Percentiles rank a stretch among this genome's conserved stretches.
Conservation (phyloP, 805 yeast genomes). For the Pichia ethanolica region DNA sequence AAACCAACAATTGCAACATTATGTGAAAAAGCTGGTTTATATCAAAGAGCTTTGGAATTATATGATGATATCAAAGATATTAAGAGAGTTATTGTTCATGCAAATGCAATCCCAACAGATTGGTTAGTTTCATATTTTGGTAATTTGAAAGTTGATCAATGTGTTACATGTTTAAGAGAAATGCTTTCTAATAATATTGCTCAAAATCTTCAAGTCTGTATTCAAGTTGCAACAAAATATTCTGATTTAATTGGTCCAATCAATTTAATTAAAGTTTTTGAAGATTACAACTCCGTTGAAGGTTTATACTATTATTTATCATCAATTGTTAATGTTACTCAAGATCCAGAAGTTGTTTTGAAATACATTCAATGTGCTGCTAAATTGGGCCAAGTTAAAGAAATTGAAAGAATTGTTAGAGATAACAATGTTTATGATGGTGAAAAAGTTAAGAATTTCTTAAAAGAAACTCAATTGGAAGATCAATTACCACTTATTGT, state of each 20-base stretch:
- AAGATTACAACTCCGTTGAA: constrained; percentile 85
- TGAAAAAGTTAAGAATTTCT: constrained; percentile 93
- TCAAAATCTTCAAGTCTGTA: constrained; percentile 85
- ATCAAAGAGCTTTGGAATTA: constrained; percentile 93
- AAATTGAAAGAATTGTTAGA: constrained; percentile 91
- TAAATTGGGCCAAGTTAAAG: constrained; percentile 79
- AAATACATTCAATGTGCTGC: constrained; percentile 96
- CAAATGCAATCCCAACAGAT: constrained; percentile 77
- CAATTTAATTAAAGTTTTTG: constrained; percentile 81
- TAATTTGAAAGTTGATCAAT: constrained; percentile 88
- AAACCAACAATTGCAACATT: constrained; percentile 86
- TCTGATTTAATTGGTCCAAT: constrained; percentile 88
- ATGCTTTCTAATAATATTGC: constrained; percentile 66
- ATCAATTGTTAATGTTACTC: constrained; percentile 86
- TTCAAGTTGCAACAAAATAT: constrained; percentile 94
- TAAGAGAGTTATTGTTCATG: constrained; percentile 88
- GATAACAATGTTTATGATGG: constrained; percentile 93
- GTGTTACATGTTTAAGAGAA: constrained; percentile 79
- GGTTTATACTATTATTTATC: constrained; percentile 93
- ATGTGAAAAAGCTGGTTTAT: constrained; percentile 93
- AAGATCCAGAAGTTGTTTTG: constrained; percentile 91
- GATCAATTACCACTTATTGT: constrained; percentile 95
- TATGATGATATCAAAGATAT: constrained; percentile 92
- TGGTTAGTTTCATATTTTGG: constrained; percentile 94
- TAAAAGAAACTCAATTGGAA: constrained; percentile 87